Conservation (phyloP, 2,329 filamentous ascomycete species). For the Coniochaeta prunicola region DNA sequence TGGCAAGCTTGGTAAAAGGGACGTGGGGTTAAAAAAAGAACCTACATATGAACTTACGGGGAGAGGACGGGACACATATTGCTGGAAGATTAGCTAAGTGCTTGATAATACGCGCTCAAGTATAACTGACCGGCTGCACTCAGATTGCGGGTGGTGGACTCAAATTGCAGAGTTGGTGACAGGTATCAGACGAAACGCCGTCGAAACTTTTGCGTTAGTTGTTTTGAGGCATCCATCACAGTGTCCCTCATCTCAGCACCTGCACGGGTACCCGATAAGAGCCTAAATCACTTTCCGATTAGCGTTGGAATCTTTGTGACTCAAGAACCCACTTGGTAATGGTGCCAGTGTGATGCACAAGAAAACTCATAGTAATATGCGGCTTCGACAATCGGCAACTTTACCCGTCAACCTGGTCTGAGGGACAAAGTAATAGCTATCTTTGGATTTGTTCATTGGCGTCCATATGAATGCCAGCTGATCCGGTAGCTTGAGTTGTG, state of each 20-base stretch:
- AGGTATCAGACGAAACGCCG: not conserved
- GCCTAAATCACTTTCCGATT: not conserved
- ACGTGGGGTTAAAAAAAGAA: not conserved
- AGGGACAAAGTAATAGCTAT: not conserved
- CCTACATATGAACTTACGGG: not conserved
- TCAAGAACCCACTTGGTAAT: not conserved
- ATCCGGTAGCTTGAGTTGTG: not conserved
- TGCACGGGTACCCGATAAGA: too few species aligned
- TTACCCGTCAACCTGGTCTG: slow-evolving; percentile 4
- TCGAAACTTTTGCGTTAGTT: too few species aligned
- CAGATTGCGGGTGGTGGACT: not conserved
- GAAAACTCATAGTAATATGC: not conserved
- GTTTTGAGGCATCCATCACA: too few species aligned
- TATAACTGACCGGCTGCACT: not conserved
- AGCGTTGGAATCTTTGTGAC: not conserved
- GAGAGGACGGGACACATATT: not conserved
- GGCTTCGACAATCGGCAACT: not conserved
- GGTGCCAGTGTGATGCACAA: not conserved
- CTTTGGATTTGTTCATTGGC: not conserved
- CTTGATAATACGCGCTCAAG: not conserved
- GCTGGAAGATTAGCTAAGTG: not conserved
- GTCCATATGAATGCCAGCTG: not conserved
- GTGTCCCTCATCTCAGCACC: too few species aligned
- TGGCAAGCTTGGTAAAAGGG: not conserved
- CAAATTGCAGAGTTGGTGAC: not conserved